A percentile compares a stretch with the other conserved stretches of the same genome.
These are phyloP conservation scores for Umbelopsis sp. DNA, from an alignment of 371 early-diverging fungal species.

Conservation along the genomic window DNA sequence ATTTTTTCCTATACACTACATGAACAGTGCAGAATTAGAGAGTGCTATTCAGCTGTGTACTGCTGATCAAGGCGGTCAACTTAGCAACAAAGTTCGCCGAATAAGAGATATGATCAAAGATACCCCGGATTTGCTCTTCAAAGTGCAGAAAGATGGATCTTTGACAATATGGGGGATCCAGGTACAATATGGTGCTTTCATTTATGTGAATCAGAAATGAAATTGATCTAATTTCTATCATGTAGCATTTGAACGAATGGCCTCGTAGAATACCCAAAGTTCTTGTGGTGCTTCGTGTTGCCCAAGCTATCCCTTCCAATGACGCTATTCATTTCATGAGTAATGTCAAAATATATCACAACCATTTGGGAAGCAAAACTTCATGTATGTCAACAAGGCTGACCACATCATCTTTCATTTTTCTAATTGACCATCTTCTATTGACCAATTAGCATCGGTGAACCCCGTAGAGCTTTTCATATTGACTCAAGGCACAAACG, in stretches of 20 bases:
- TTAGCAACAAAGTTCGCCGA: constrained; percentile 26
- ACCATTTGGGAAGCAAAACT: constrained; percentile 51
- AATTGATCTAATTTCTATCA: constrained; percentile 2
- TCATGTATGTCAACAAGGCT: constrained; percentile 32
- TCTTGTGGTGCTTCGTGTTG: constrained; percentile 66
- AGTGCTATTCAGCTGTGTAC: constrained; percentile 47
- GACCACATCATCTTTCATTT: background rate
- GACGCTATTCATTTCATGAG: constrained; percentile 67
- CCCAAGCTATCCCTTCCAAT: constrained; percentile 55
- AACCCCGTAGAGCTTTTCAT: constrained; percentile 73
- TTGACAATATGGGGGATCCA: constrained; percentile 83
- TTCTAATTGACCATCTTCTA: background rate
- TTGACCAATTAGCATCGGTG: constrained; percentile 47
- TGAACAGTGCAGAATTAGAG: constrained; percentile 59
- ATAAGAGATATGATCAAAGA: constrained; percentile 67
- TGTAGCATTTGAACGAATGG: constrained; percentile 60
- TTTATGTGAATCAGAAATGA: background rate
- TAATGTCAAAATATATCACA: constrained; percentile 60
- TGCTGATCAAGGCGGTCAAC: constrained; percentile 26
- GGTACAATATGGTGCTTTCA: constrained; percentile 35
- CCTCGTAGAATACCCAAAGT: constrained; percentile 73
- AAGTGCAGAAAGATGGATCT: constrained; percentile 71
- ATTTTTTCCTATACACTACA: constrained; percentile 67
- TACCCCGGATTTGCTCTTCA: constrained; percentile 80
- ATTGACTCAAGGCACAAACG: constrained; percentile 61